A percentile compares a stretch with the other conserved stretches of the same genome.
phyloP scores from a whole-genome alignment of 805 yeast species.

The Saturnispora saitoi region DNA sequence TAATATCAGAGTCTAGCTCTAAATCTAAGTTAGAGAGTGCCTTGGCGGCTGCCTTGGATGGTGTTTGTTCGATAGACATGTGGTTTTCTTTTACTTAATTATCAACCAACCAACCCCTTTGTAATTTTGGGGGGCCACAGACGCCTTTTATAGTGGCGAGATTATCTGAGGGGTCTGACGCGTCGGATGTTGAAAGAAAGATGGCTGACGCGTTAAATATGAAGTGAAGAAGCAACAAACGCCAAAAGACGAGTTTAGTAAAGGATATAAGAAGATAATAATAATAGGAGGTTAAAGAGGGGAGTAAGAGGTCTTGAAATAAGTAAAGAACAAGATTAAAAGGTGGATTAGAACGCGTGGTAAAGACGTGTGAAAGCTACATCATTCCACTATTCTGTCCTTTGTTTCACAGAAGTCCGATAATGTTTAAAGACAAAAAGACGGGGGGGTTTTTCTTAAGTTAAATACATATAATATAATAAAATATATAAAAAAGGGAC shows the following conservation, averaged over 20 bases:
- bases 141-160: not conserved
- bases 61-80: conserved; percentile 59
- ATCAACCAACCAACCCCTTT: not conserved
- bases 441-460: not conserved
- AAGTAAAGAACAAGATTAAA: too few species aligned
- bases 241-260: too few species aligned
- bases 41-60: conserved; percentile 55
- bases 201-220: not conserved
- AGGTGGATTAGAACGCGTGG: not conserved
- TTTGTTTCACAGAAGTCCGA: not conserved
- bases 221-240: not conserved
- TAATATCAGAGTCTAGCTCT: conserved; percentile 26
- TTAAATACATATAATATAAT: not conserved
- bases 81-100: not conserved
- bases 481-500: not conserved
- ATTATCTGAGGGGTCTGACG: not conserved
- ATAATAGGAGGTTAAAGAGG: too few species aligned
- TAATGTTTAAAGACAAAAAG: not conserved
- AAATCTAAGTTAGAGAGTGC: conserved; percentile 48
- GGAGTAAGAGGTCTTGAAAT: too few species aligned
- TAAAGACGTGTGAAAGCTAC: not conserved
- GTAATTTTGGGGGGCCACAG: not conserved
- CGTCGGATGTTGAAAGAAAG: not conserved
- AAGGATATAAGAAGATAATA: not conserved
- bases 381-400: not conserved